A percentile compares a stretch with the other conserved stretches of the same genome.
Evolutionary conservation across 192 early-diverging fungal species (phyloP).

Genomic region (Endogone sp.): DNA sequence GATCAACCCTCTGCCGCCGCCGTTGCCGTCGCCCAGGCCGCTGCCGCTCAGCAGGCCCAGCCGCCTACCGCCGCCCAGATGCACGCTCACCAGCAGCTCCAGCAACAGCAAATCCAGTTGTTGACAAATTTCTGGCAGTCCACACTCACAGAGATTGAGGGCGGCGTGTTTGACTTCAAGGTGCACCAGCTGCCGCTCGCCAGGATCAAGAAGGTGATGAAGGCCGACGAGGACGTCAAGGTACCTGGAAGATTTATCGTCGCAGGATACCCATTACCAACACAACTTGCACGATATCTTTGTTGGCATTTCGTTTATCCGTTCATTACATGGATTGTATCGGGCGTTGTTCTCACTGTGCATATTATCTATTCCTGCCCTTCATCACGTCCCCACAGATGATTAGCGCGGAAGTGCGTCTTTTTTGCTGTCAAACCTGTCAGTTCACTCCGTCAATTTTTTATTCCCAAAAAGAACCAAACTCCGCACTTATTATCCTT

Average conservation of each 20-base stretch:
- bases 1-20: no score
- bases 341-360: neutral
- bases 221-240: slow-evolving; percentile 94
- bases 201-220: slow-evolving; percentile 98
- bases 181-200: slow-evolving; percentile 86
- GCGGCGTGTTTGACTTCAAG: slow-evolving; percentile 83
- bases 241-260: slow-evolving; percentile 28
- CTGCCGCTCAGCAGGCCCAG: no score
- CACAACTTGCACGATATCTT: slow-evolving; percentile 10
- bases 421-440: no score
- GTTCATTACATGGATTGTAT: no score
- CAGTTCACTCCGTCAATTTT: no score
- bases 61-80: no score
- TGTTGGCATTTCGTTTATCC: neutral
- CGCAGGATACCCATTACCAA: no score
- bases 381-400: slow-evolving; percentile 35
- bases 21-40: no score
- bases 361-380: slow-evolving; percentile 30
- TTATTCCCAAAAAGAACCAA: no score
- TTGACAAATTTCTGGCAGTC: slow-evolving; percentile 66
- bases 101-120: no score
- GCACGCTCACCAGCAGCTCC: no score
- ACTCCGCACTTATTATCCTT: no score
- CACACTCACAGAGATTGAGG: slow-evolving; percentile 58
- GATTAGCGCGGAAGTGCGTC: slow-evolving; percentile 53